A percentile compares a stretch with the other conserved stretches of the same genome.
phyloP scores from a whole-genome alignment of 352 stramenopile genomes.

The Phytophthora uliginosa region DNA sequence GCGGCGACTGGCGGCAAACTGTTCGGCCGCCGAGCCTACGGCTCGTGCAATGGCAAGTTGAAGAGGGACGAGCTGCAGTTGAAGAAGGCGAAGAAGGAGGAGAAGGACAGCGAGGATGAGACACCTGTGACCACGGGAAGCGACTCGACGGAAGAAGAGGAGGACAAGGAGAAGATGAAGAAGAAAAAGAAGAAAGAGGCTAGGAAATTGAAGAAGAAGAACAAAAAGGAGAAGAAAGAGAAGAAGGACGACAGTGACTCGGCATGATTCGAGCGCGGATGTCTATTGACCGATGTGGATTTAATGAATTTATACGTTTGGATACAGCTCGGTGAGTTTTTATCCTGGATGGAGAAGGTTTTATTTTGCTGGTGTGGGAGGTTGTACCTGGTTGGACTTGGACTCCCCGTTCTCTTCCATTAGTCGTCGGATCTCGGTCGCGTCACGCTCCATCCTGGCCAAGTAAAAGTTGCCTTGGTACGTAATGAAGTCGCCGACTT shows the following conservation, averaged over 20 bases:
- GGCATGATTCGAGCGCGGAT: constrained; percentile 13
- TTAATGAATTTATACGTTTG: constrained; percentile 29
- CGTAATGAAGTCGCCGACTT: constrained; percentile 83
- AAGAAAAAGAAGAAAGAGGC: constrained; percentile 23
- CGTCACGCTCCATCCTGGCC: constrained; percentile 71
- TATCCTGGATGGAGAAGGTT: background rate
- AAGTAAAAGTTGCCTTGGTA: constrained; percentile 76
- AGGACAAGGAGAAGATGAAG: constrained; percentile 15
- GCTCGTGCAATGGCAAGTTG: constrained; percentile 88
- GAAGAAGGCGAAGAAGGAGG: constrained; percentile 44
- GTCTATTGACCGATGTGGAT: constrained; percentile 6
- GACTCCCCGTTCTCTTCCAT: constrained; percentile 15
- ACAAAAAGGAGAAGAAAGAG: constrained; percentile 30
- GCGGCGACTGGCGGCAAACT: constrained; percentile 95
- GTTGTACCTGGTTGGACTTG: constrained; percentile 11
- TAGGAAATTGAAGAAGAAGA: constrained; percentile 31
- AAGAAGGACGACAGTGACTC: constrained; percentile 3
- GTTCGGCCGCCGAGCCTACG: constrained; percentile 96
- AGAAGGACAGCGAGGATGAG: constrained; percentile 32
- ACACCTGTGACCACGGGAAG: constrained; percentile 19
- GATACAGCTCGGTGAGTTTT: background rate
- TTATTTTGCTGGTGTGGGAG: constrained; percentile 16
- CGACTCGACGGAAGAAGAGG: constrained; percentile 28
- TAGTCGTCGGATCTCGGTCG: constrained; percentile 45
- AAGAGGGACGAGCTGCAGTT: constrained; percentile 80